These are phyloP conservation scores for Tulasnella sp. DNA, from an alignment of 768 basidiomycete genomes.

Conservation along the genomic window DNA sequence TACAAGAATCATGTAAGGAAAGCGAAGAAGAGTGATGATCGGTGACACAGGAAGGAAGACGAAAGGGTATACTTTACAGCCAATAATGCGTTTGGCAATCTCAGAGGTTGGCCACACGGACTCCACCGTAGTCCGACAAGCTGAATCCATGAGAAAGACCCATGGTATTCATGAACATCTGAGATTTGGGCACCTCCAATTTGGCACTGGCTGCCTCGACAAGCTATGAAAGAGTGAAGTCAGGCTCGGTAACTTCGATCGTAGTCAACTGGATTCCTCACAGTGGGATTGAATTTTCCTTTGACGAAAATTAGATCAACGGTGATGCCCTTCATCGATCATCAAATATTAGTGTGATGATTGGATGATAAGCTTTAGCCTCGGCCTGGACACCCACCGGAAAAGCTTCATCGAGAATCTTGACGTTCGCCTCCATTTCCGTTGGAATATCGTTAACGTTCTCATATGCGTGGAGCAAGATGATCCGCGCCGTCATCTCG, in stretches of 20 bases:
- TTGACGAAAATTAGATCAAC: slow-evolving; percentile 25
- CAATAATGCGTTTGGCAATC: neutral
- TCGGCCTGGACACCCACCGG: slow-evolving; percentile 39
- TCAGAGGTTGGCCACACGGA: slow-evolving; percentile 17
- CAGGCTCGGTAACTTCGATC: neutral
- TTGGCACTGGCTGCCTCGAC: slow-evolving; percentile 22
- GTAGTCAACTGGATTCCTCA: neutral
- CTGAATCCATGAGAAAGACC: neutral
- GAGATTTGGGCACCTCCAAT: slow-evolving; percentile 18
- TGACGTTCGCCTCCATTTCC: slow-evolving; percentile 68
- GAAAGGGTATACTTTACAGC: neutral
- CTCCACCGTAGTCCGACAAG: slow-evolving; percentile 22
- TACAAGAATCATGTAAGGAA: neutral
- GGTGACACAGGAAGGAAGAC: neutral
- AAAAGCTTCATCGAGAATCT: slow-evolving; percentile 61
- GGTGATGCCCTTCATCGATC: neutral
- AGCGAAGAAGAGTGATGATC: neutral
- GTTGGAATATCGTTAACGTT: slow-evolving; percentile 53
- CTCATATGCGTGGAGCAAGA: slow-evolving; percentile 63
- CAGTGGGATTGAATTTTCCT: slow-evolving; percentile 20
- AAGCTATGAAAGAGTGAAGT: slow-evolving; percentile 7
- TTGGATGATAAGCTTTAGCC: neutral
- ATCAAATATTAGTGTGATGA: neutral
- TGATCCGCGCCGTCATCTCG: slow-evolving; percentile 65
- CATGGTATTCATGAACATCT: slow-evolving; percentile 23